These are phyloP conservation scores for Pyrus pyrifolia DNA, from an alignment of 306 rosid species.

Conservation along the genomic window DNA sequence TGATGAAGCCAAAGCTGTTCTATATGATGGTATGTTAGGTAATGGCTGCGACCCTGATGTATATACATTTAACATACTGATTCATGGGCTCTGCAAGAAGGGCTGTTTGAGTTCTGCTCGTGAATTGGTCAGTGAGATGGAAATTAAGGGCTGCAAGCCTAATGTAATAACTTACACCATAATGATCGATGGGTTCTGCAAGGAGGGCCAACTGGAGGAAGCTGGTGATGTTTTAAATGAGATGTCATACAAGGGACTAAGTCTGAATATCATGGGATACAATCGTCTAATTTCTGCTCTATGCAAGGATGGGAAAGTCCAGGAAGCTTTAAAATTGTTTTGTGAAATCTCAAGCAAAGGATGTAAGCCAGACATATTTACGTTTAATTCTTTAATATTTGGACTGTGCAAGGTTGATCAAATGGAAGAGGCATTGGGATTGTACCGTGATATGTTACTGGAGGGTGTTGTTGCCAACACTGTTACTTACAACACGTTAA, in stretches of 20 bases:
- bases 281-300: conserved; percentile 65
- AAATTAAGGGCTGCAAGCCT: conserved; percentile 55
- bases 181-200: conserved; percentile 69
- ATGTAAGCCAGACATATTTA: conserved; percentile 75
- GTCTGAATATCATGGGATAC: conserved; percentile 66
- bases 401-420: conserved; percentile 61
- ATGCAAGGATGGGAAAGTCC: conserved; percentile 52
- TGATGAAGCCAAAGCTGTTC: conserved; percentile 61
- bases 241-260: conserved; percentile 62
- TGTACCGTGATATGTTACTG: conserved; percentile 67
- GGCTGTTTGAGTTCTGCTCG: conserved; percentile 60
- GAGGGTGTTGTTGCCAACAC: conserved; percentile 87
- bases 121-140: conserved; percentile 59
- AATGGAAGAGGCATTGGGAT: conserved; percentile 59
- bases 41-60: conserved; percentile 63
- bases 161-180: conserved; percentile 73
- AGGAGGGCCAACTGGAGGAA: conserved; percentile 54
- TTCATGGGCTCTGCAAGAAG: conserved; percentile 71
- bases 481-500: conserved; percentile 75
- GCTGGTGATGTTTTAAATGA: conserved; percentile 50
- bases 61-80: conserved; percentile 70
- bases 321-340: conserved; percentile 52
- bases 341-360: conserved; percentile 61
- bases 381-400: conserved; percentile 67
- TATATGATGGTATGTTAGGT: conserved; percentile 42